Conservation (phyloP, 1,284 basidiomycete species). For the Cystobasidium pallidum region DNA sequence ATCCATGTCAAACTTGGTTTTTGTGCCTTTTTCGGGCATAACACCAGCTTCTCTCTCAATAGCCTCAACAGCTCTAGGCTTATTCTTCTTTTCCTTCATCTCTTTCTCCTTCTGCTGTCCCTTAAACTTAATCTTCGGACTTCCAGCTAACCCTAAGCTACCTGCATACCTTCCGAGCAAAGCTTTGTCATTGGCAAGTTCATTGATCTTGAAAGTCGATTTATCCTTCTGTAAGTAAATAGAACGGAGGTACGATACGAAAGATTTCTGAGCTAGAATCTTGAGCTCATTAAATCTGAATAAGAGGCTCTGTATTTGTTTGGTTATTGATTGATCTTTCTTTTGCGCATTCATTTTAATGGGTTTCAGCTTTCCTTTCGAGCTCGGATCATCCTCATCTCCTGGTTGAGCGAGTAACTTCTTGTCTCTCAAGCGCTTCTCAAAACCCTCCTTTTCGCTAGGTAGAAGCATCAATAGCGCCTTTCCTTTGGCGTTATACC, state of each 20-base stretch:
- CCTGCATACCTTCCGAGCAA: constrained; percentile 84
- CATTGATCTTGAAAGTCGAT: constrained; percentile 67
- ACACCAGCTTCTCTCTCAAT: constrained; percentile 45
- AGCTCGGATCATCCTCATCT: constrained; percentile 24
- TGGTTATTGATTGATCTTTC: constrained; percentile 82
- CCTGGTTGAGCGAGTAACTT: constrained; percentile 60
- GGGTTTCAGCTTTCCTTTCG: constrained; percentile 61
- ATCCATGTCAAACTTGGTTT: constrained; percentile 41
- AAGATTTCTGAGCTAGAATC: constrained; percentile 91
- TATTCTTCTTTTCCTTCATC: constrained; percentile 74
- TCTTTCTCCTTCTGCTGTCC: constrained; percentile 66
- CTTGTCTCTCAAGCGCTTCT: constrained; percentile 71
- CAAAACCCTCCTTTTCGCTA: constrained; percentile 90
- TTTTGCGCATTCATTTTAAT: constrained; percentile 84
- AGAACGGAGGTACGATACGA: constrained; percentile 93
- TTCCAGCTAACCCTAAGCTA: constrained; percentile 88
- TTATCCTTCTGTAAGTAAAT: constrained; percentile 94
- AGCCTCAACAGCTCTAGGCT: constrained; percentile 55
- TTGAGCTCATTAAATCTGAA: constrained; percentile 98
- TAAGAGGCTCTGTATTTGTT: constrained; percentile 87
- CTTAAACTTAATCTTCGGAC: constrained; percentile 90
- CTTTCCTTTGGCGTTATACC: constrained; percentile 89
- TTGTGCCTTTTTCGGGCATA: constrained; percentile 42
- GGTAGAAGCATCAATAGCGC: constrained; percentile 81
- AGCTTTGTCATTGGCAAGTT: constrained; percentile 70